These are phyloP conservation scores for Vickermania spadyakhi DNA, from an alignment of 208 protist species.

Conservation along the genomic window DNA sequence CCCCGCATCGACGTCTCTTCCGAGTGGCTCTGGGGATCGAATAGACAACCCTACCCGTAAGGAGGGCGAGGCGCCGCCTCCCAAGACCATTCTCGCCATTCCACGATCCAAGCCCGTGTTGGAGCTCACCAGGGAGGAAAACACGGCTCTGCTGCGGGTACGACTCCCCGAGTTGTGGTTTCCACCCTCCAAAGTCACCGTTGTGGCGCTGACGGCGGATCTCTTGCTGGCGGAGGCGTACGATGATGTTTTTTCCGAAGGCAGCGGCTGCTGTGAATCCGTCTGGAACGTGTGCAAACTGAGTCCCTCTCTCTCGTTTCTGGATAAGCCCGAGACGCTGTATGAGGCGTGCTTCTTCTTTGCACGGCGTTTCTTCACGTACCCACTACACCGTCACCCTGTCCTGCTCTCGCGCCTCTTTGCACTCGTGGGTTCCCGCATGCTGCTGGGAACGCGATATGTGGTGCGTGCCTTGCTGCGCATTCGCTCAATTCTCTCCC, in stretches of 20 bases:
- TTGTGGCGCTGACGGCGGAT: constrained; percentile 71
- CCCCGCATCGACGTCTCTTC: not conserved
- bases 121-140: constrained; percentile 47
- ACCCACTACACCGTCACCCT: constrained; percentile 81
- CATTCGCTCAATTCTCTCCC: constrained; percentile 54
- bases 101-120: constrained; percentile 28
- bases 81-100: constrained; percentile 26
- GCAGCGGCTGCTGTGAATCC: constrained; percentile 76
- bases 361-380: constrained; percentile 62
- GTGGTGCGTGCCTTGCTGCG: constrained; percentile 67
- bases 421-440: constrained; percentile 51
- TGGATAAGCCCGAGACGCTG: constrained; percentile 63
- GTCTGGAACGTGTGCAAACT: constrained; percentile 84
- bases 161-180: constrained; percentile 47
- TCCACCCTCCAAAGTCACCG: constrained; percentile 19
- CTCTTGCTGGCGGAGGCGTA: constrained; percentile 81
- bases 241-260: constrained; percentile 84
- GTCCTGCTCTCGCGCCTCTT: constrained; percentile 63
- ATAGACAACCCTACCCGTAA: not conserved
- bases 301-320: constrained; percentile 70
- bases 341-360: constrained; percentile 79
- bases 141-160: constrained; percentile 27
- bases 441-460: constrained; percentile 59
- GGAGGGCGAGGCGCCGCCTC: not conserved
- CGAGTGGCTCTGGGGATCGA: too few species aligned